Evolutionary conservation across 1,139 yeast genomes (phyloP), one percentile per base, ranked within the genome.

Genomic region (Candida anutae): DNA sequence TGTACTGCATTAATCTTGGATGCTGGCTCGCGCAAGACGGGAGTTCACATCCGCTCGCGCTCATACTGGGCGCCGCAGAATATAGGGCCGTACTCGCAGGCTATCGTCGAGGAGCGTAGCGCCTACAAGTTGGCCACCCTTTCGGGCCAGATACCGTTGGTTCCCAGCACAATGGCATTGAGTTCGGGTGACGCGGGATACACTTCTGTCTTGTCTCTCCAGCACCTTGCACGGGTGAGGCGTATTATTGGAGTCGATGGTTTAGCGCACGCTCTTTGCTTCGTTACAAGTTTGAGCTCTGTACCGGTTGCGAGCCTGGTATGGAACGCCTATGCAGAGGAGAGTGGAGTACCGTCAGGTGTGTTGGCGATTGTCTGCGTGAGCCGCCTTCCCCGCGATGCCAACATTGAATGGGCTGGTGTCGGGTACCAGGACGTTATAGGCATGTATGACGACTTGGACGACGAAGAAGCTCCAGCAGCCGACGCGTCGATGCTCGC

Each of bases 21-120:
- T 9, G 41, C 44, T 3, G 34, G 46, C 1, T 33, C 34, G 13
- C 75, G 76, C 39, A 58, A 58, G 23, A 32, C 29, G 14, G 96
- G 97, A 0, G 59, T 90, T 15, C 97, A 90, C 47, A 84, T 90
- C 4, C 85, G 90, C 42, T 85, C 97, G 1, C 65, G 90, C 33
- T 85, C 95, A 16, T 87, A 80, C 50, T 90, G 98, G 98, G 96
- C 96, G 0, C 98, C 98, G 0, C 93, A 94, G 25, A 90, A 90
- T 42, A 90, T 90, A 31, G 98, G 98, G 0, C 98, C 98, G 0
- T 90, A 90, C 49, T 88, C 98, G 0, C 98, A 90, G 52, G 73
- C 90, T 1, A 72, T 77, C 9, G 59, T 74, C 28, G 70, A 65
- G 30, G 28, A 25, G 9, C 49, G 50, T 5, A 56, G 55, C 12